Percentiles rank a stretch among this genome's conserved stretches.
These are phyloP conservation scores for Tuber indicum DNA, from an alignment of 495 filamentous ascomycete genomes.

Conservation along the genomic window DNA sequence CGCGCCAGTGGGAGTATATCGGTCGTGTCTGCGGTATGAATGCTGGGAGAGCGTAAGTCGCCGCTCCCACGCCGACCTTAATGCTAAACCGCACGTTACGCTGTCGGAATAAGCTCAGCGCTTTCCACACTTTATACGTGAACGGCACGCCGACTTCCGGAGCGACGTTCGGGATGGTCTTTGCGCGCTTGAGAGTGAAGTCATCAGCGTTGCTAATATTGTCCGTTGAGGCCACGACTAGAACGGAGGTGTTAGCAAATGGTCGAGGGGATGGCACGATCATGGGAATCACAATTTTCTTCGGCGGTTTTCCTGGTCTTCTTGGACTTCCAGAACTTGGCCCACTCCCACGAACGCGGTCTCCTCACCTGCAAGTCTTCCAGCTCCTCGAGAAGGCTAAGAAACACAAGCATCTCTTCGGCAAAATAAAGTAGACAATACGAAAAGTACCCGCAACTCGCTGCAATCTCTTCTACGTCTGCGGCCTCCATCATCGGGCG, in stretches of 20 bases:
- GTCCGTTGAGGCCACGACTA: not conserved
- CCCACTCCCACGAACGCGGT: conserved; percentile 73
- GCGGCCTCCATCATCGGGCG: conserved; percentile 69
- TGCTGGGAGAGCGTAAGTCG: conserved; percentile 76
- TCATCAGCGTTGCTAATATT: not conserved
- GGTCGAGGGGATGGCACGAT: not conserved
- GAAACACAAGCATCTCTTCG: conserved; percentile 73
- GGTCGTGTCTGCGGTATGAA: conserved; percentile 73
- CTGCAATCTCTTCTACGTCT: conserved; percentile 92
- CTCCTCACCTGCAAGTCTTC: conserved; percentile 52
- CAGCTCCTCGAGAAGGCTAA: conserved; percentile 79
- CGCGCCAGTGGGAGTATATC: conserved; percentile 79
- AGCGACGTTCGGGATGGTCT: conserved; percentile 38
- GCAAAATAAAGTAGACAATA: conserved; percentile 84
- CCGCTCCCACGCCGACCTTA: conserved; percentile 85
- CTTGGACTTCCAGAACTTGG: conserved; percentile 63
- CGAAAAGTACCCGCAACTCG: conserved; percentile 90
- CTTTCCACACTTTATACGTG: conserved; percentile 55
- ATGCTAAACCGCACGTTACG: conserved; percentile 73
- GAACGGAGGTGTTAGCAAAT: not conserved
- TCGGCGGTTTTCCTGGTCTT: conserved; percentile 9
- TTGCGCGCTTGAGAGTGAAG: conserved; percentile 28
- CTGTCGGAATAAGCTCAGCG: conserved; percentile 54
- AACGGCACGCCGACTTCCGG: conserved; percentile 50
- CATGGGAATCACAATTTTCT: conserved; percentile 20